phyloP scores from a whole-genome alignment of 1,139 yeast genomes.

The Saccharomyces hybrid region DNA sequence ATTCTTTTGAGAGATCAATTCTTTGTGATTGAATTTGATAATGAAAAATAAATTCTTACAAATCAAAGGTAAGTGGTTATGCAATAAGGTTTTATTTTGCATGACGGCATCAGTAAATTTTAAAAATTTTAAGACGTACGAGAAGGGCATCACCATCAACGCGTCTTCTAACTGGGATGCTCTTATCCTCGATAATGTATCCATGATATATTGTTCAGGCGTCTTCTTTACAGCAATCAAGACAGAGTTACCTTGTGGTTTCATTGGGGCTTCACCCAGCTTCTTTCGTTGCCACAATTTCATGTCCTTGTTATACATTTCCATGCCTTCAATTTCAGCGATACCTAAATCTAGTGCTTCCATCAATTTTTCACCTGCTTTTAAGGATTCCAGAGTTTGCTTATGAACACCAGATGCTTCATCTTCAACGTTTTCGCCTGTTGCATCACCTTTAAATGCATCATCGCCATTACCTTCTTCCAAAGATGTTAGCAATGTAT shows the following conservation, averaged over 20 bases:
- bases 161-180: conserved; percentile 91
- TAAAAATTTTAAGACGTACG: conserved; percentile 64
- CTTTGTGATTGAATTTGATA: conserved; percentile 66
- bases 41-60: conserved; percentile 71
- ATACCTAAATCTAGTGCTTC: conserved; percentile 85
- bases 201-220: conserved; percentile 75
- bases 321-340: conserved; percentile 57
- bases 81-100: conserved; percentile 37
- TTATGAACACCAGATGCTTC: conserved; percentile 63
- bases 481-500: conserved; percentile 58
- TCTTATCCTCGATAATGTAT: conserved; percentile 58
- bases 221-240: conserved; percentile 60
- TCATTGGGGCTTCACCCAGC: conserved; percentile 41
- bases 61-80: conserved; percentile 50
- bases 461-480: conserved; percentile 52
- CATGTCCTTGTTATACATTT: conserved; percentile 39
- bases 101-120: conserved; percentile 75
- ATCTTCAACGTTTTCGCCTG: conserved; percentile 40
- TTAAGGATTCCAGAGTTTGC: conserved; percentile 84
- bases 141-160: conserved; percentile 79
- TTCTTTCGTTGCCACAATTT: conserved; percentile 37
- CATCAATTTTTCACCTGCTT: conserved; percentile 88
- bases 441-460: conserved; percentile 32
- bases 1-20: conserved; percentile 60
- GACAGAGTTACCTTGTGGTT: conserved; percentile 63